phyloP scores from a whole-genome alignment of 2,329 filamentous ascomycete genomes.

The Zymoseptoria tritici region DNA sequence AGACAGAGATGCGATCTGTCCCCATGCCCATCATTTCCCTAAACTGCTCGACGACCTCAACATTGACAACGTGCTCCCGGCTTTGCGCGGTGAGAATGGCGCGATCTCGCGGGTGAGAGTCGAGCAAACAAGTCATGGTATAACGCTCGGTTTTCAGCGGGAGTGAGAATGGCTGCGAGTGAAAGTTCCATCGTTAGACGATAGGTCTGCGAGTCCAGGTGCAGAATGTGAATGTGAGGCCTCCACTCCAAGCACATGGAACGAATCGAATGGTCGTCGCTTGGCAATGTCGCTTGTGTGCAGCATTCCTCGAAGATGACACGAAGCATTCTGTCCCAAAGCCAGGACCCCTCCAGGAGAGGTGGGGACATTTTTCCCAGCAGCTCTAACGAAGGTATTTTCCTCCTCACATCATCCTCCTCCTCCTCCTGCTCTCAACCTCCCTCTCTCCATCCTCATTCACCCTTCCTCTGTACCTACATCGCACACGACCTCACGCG shows the following conservation, averaged over 20 bases:
- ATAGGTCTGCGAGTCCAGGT: not conserved
- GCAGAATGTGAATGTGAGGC: not conserved
- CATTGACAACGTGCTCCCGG: not conserved
- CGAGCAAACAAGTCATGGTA: not conserved
- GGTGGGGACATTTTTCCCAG: not conserved
- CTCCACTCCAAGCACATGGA: not conserved
- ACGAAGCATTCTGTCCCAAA: not conserved
- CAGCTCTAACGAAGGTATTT: not conserved
- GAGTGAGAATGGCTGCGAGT: not conserved
- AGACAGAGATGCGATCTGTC: not conserved
- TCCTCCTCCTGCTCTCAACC: not conserved
- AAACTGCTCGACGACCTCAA: not conserved
- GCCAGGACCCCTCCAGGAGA: not conserved
- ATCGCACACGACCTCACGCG: not conserved
- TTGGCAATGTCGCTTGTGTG: not conserved
- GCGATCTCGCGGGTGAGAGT: not conserved
- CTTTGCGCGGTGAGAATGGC: not conserved
- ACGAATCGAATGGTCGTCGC: too few relatives aligned
- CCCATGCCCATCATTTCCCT: not conserved
- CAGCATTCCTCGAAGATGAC: not conserved
- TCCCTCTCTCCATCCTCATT: not conserved
- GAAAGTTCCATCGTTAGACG: not conserved
- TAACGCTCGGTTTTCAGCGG: not conserved
- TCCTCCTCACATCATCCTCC: not conserved
- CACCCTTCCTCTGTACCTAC: not conserved